These are phyloP conservation scores for Stevia rebaudiana DNA, from an alignment of 140 eudicot genomes.

Conservation along the genomic window DNA sequence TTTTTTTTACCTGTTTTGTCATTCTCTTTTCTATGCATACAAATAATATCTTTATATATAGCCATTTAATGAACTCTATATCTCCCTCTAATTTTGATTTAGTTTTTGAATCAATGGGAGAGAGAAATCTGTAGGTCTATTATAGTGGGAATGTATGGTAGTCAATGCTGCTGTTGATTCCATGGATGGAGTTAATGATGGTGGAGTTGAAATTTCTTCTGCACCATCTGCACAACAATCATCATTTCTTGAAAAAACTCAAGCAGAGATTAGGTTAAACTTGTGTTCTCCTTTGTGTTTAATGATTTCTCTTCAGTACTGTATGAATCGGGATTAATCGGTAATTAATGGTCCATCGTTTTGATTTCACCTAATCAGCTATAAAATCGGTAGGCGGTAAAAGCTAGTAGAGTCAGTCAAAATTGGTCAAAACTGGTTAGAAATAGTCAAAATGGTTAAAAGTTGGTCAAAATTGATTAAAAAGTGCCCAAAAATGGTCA, in stretches of 20 bases:
- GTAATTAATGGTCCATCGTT: too few relatives aligned
- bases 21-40: background rate
- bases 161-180: slow-evolving; percentile 94
- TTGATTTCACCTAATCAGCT: too few relatives aligned
- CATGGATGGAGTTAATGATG: slow-evolving; percentile 94
- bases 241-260: slow-evolving; percentile 78
- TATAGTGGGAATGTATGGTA: slow-evolving; percentile 71
- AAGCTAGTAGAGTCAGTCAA: too few relatives aligned
- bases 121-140: slow-evolving; percentile 36
- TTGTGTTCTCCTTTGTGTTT: slow-evolving; percentile 9
- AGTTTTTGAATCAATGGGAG: slow-evolving; percentile 37
- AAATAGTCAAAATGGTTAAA: too few relatives aligned
- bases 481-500: too few relatives aligned
- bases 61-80: background rate
- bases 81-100: slow-evolving; percentile 18
- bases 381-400: too few relatives aligned
- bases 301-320: too few relatives aligned
- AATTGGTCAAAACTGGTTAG: too few relatives aligned
- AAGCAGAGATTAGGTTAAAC: slow-evolving; percentile 72
- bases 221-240: slow-evolving; percentile 60
- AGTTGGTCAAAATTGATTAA: too few relatives aligned
- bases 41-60: background rate
- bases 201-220: slow-evolving; percentile 64
- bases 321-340: too few relatives aligned
- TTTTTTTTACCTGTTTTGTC: background rate